Evolutionary conservation across 345 rosid species (phyloP).

Genomic region (Salix caprea): DNA sequence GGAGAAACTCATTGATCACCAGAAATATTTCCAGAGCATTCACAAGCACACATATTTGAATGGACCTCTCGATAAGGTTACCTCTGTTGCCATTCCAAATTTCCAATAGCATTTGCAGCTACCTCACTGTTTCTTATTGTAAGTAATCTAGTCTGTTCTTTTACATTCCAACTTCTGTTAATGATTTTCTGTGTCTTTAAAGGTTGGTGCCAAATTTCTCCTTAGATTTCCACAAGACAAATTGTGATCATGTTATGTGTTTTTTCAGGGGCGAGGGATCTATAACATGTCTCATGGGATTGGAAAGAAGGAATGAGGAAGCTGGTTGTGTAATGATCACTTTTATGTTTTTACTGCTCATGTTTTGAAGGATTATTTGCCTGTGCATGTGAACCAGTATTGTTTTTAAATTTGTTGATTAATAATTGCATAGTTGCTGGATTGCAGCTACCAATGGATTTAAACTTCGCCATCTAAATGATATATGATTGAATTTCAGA

Average conservation of each 20-base stretch:
- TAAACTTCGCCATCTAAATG: background rate
- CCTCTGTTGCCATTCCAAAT: slow-evolving; percentile 57
- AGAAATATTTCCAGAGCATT: slow-evolving; percentile 67
- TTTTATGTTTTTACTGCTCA: background rate
- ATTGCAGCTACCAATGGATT: slow-evolving; percentile 1
- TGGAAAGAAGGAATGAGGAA: slow-evolving; percentile 70
- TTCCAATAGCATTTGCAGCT: slow-evolving; percentile 68
- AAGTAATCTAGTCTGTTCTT: slow-evolving; percentile 23
- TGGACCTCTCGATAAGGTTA: slow-evolving; percentile 75
- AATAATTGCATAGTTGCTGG: slow-evolving; percentile 43
- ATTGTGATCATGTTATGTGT: background rate
- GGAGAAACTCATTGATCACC: slow-evolving; percentile 79
- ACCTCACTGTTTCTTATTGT: slow-evolving; percentile 59
- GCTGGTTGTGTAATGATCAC: slow-evolving; percentile 6
- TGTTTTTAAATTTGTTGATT: slow-evolving; percentile 10
- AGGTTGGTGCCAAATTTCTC: background rate
- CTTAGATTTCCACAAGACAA: background rate
- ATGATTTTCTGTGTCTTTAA: background rate
- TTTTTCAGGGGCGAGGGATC: slow-evolving; percentile 71
- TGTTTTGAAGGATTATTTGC: slow-evolving; percentile 12
- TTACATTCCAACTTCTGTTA: background rate
- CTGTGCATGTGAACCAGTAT: slow-evolving; percentile 10
- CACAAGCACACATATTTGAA: slow-evolving; percentile 77
- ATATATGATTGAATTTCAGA: background rate
- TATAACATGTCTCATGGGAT: slow-evolving; percentile 83